These are phyloP conservation scores for Apostasia ramifera DNA, from an alignment of 106 monocot genomes.

Conservation along the genomic window DNA sequence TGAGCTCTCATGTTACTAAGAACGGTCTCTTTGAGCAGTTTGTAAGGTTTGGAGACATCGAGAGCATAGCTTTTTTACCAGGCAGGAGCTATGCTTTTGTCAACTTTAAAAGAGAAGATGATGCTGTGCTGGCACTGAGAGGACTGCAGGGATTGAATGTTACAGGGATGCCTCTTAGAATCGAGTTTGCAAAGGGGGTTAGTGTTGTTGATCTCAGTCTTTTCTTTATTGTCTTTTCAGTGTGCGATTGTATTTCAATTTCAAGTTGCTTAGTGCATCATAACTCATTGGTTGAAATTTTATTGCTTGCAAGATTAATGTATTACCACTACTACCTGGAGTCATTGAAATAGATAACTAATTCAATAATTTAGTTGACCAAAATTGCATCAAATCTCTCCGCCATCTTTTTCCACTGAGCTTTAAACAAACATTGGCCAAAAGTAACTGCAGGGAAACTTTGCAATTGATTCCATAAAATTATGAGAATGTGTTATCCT, in stretches of 20 bases:
- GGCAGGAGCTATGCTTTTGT: conserved; percentile 83
- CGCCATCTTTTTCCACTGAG: no score
- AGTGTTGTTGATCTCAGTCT: conserved; percentile 51
- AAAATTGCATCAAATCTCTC: no score
- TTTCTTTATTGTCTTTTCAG: conserved; percentile 7
- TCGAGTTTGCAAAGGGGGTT: conserved; percentile 99
- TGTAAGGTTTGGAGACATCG: conserved; percentile 69
- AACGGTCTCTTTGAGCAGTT: conserved; percentile 62
- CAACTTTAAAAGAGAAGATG: conserved; percentile 55
- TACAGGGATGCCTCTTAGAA: conserved; percentile 63
- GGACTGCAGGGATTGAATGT: conserved; percentile 55
- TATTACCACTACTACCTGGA: no score
- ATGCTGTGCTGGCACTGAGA: conserved; percentile 64
- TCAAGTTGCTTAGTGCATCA: conserved; percentile 9
- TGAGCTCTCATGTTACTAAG: conserved; percentile 36
- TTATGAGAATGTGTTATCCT: no score
- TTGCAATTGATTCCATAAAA: no score
- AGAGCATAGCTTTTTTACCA: conserved; percentile 41
- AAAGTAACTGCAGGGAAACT: no score
- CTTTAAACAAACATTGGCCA: no score
- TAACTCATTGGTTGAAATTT: background rate
- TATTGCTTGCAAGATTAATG: background rate
- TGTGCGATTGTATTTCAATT: conserved; percentile 8
- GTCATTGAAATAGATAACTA: no score
- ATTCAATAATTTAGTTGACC: no score